These are phyloP conservation scores for Esteya vermicola DNA, from an alignment of 2,329 filamentous ascomycete species.

Conservation along the genomic window DNA sequence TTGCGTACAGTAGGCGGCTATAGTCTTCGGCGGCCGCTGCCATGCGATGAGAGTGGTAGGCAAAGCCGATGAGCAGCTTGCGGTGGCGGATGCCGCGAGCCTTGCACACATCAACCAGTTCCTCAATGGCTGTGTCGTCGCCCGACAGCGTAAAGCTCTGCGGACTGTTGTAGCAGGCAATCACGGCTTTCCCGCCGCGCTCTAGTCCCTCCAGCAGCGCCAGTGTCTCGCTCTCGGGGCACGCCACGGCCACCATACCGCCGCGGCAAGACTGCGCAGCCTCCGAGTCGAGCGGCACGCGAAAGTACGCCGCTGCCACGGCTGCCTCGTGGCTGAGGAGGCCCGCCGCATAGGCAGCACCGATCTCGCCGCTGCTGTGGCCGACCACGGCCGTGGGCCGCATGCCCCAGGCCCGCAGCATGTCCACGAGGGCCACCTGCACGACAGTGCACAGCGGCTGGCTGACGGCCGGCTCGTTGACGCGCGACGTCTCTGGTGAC, in stretches of 20 bases:
- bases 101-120: slow-evolving; percentile 4
- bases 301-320: slow-evolving; percentile 29
- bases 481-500: slow-evolving; percentile 15
- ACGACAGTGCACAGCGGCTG: slow-evolving; percentile 28
- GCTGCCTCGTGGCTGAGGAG: slow-evolving; percentile 24
- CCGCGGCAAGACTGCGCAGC: slow-evolving; percentile 14
- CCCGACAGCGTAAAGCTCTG: slow-evolving; percentile 23
- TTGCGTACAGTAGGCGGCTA: slow-evolving; percentile 8
- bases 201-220: slow-evolving; percentile 9
- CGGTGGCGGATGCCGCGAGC: slow-evolving; percentile 12
- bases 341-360: slow-evolving; percentile 32
- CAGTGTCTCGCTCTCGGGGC: slow-evolving; percentile 20
- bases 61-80: slow-evolving; percentile 16
- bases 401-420: slow-evolving; percentile 22
- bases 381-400: slow-evolving; percentile 24
- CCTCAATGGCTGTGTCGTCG: slow-evolving; percentile 7
- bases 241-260: slow-evolving; percentile 32
- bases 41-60: slow-evolving; percentile 21
- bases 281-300: slow-evolving; percentile 21
- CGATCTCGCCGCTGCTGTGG: slow-evolving; percentile 36
- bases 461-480: slow-evolving; percentile 25
- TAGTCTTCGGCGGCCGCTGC: slow-evolving; percentile 10
- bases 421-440: slow-evolving; percentile 29
- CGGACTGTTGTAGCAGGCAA: slow-evolving; percentile 21
- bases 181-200: slow-evolving; percentile 15